Evolutionary conservation across 2,329 filamentous ascomycete species (phyloP).

Genomic region (Phaeosphaeria sp.): DNA sequence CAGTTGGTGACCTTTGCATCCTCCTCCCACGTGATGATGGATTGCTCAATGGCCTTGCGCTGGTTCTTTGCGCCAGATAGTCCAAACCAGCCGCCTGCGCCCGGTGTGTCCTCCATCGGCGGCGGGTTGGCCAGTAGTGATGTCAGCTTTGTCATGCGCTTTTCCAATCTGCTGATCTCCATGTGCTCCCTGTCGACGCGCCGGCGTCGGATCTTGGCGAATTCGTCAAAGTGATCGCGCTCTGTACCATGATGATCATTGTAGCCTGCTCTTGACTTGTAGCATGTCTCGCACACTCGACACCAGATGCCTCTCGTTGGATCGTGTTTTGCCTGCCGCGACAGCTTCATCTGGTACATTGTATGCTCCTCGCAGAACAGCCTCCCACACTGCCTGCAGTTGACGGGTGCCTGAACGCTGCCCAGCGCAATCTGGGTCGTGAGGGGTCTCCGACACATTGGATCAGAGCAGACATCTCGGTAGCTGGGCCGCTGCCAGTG

Average conservation of each 20-base stretch:
- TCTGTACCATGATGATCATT: slow-evolving; percentile 80
- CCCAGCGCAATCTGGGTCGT: slow-evolving; percentile 69
- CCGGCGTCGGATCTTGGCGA: slow-evolving; percentile 73
- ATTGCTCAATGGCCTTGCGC: slow-evolving; percentile 84
- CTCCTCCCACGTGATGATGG: slow-evolving; percentile 93
- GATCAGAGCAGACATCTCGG: slow-evolving; percentile 85
- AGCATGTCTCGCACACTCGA: slow-evolving; percentile 97
- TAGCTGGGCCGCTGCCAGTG: slow-evolving; percentile 86
- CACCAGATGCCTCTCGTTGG: slow-evolving; percentile 92
- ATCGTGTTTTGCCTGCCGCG: slow-evolving; percentile 85
- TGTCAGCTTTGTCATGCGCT: slow-evolving; percentile 88
- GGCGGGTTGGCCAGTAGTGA: slow-evolving; percentile 79
- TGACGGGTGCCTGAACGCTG: slow-evolving; percentile 80
- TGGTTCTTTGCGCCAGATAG: slow-evolving; percentile 69
- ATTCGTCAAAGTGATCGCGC: slow-evolving; percentile 74
- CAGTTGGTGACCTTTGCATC: slow-evolving; percentile 81
- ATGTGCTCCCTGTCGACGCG: slow-evolving; percentile 84
- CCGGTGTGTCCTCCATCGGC: slow-evolving; percentile 63
- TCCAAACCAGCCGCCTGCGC: slow-evolving; percentile 61
- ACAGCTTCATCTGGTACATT: slow-evolving; percentile 99
- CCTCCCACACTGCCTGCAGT: slow-evolving; percentile 90
- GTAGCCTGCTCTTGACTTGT: slow-evolving; percentile 94
- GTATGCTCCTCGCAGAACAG: slow-evolving; percentile 97
- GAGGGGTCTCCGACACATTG: slow-evolving; percentile 68
- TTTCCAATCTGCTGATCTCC: slow-evolving; percentile 89